Evolutionary conservation across 2,329 filamentous ascomycete genomes (phyloP), one percentile per base, ranked within the genome.

Genomic region (Fusarium burgessii): DNA sequence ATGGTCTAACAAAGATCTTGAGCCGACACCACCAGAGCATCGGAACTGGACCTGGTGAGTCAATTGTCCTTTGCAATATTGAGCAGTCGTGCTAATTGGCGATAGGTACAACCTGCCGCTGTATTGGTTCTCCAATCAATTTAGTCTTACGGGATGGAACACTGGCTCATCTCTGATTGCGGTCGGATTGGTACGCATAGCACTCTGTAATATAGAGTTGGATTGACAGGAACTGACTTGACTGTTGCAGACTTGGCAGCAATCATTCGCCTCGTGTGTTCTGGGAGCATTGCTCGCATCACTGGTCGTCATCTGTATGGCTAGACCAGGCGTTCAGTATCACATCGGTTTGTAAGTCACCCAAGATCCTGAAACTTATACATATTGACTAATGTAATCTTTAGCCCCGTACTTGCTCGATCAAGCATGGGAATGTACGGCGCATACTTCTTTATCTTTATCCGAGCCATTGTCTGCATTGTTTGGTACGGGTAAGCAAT

Each of bases 301-400:
- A 0, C 32, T 51, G 9, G 47, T 51, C 1, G 47, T 38, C 9
- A 51, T 51, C 20, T 51, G 47, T 8, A 51, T 51, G 47, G 47
- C 47, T 0, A 36, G 47, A 3, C 47, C 32, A 0, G 47, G 47
- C 6, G 47, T 51, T 3, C 20, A 51, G 3, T 51, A 51, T 1
- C 47, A 51, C 3, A 51, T 51, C 8, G 47, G 47, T 25, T 51
- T 36, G 46, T 35, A 18, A 25, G 46, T 50, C 11, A 18, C 7
- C n/a, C 2, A 5, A 2, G 4, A 10, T 1, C 7, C 2, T 10
- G 2, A 10, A 33, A 5, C 46, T 7, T 23, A 14, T 18, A 2
- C 42, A 17, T 2, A 0, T 23, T 8, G 13, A 33, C 46, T 49
- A 3, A 49, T 1, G 0, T 7, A 18, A 14, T 6, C 7, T 0